A percentile compares a stretch with the other conserved stretches of the same genome.
These are phyloP conservation scores for Monoraphidium neglectum DNA, from an alignment of 139 green algal species.

Conservation along the genomic window DNA sequence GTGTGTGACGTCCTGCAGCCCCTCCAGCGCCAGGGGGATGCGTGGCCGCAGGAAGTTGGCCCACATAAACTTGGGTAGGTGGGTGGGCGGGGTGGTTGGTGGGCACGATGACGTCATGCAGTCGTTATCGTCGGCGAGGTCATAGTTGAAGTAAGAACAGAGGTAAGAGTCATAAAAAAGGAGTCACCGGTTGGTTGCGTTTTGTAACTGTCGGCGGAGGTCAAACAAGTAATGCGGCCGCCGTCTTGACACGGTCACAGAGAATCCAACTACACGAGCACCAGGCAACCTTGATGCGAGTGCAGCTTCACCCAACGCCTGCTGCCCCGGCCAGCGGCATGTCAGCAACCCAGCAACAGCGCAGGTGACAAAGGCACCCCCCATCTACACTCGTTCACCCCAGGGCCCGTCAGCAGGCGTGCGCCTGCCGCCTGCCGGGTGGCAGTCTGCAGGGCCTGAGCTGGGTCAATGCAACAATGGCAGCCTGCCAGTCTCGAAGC, in stretches of 20 bases:
- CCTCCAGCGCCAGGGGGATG: conserved; percentile 20
- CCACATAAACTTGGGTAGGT: conserved; percentile 20
- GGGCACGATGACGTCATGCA: not conserved
- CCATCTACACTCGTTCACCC: too few species aligned
- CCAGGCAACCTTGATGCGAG: too few species aligned
- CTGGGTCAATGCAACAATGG: too few species aligned
- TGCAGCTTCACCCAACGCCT: too few species aligned
- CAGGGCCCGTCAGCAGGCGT: too few species aligned
- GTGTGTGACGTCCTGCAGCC: not conserved
- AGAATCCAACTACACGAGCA: too few species aligned
- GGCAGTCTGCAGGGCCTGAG: too few species aligned
- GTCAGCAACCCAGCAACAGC: too few species aligned
- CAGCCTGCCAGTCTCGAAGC: too few species aligned
- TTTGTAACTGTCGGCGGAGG: not conserved
- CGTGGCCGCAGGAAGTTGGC: conserved; percentile 18
- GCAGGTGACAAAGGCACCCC: too few species aligned
- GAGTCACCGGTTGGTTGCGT: not conserved
- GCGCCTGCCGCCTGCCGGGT: too few species aligned
- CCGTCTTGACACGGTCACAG: not conserved
- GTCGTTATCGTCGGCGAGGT: not conserved
- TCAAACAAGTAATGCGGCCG: not conserved
- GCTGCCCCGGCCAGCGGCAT: too few species aligned
- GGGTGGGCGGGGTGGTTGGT: not conserved
- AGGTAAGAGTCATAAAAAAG: not conserved
- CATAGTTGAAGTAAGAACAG: not conserved